A percentile compares a stretch with the other conserved stretches of the same genome.
Conservation (phyloP, 306 rosid genomes). For the Ziziphus jujuba region DNA sequence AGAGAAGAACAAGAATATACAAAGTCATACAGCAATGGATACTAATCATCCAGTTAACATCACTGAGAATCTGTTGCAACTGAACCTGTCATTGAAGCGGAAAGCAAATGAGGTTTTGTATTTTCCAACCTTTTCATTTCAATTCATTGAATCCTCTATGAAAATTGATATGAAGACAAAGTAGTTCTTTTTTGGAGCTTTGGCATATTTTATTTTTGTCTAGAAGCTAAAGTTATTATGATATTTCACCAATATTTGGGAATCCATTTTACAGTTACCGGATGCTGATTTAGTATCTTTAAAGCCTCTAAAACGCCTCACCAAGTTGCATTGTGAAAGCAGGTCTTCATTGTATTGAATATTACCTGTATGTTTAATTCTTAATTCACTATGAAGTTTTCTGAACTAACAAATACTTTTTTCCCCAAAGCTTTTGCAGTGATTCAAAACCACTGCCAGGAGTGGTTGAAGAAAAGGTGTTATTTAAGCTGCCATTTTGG, state of each 20-base stretch:
- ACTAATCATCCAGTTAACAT: slow-evolving; percentile 15
- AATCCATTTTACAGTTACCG: slow-evolving; percentile 51
- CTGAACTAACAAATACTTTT: slow-evolving; percentile 20
- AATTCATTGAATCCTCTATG: not conserved
- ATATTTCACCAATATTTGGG: slow-evolving; percentile 18
- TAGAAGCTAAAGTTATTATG: slow-evolving; percentile 17
- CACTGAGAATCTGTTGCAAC: slow-evolving; percentile 43
- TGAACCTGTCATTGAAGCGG: slow-evolving; percentile 51
- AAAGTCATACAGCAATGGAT: slow-evolving; percentile 30
- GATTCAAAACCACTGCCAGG: slow-evolving; percentile 32
- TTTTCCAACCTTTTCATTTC: not conserved
- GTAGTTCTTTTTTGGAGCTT: slow-evolving; percentile 21
- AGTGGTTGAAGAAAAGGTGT: slow-evolving; percentile 58
- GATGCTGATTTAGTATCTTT: slow-evolving; percentile 50
- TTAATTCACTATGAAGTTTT: slow-evolving; percentile 14
- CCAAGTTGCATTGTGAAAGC: slow-evolving; percentile 48
- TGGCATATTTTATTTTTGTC: not conserved
- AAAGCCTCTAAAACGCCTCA: slow-evolving; percentile 63
- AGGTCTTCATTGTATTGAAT: slow-evolving; percentile 43
- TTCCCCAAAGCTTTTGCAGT: slow-evolving; percentile 47
- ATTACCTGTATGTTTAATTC: not conserved
- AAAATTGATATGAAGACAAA: slow-evolving; percentile 14
- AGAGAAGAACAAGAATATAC: slow-evolving; percentile 36
- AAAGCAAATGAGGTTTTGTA: slow-evolving; percentile 60
- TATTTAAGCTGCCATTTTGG: not conserved